Evolutionary conservation across 2,329 filamentous ascomycete genomes (phyloP).

Genomic region (Colletotrichum theobromicola): DNA sequence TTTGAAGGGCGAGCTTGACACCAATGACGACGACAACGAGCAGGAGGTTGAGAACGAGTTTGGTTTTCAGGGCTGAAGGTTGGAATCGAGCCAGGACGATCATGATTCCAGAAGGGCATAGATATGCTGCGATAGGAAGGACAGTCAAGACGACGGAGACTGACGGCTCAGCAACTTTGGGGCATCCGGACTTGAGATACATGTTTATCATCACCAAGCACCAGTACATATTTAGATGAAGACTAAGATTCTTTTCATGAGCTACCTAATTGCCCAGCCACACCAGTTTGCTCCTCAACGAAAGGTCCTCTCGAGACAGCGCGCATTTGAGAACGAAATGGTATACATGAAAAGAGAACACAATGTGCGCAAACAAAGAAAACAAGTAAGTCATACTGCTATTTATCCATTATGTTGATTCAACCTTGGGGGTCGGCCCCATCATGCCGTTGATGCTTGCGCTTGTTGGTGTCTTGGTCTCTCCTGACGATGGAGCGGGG

Average conservation of each 20-base stretch:
- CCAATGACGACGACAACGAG: background rate
- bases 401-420: conserved; percentile 34
- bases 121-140: background rate
- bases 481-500: conserved; percentile 52
- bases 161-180: too few species aligned
- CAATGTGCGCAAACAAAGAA: conserved; percentile 10
- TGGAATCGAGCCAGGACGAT: background rate
- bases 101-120: background rate
- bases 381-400: conserved; percentile 11
- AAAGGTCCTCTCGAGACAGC: background rate
- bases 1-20: background rate
- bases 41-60: background rate
- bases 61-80: background rate
- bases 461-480: conserved; percentile 59
- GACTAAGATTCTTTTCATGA: conserved; percentile 11
- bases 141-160: background rate
- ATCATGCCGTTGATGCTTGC: conserved; percentile 54
- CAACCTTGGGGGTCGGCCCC: conserved; percentile 51
- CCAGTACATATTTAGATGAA: background rate
- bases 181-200: too few species aligned
- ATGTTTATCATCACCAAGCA: too few species aligned
- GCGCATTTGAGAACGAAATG: conserved; percentile 16
- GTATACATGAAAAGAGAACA: conserved; percentile 24
- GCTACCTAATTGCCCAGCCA: conserved; percentile 14
- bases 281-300: conserved; percentile 1